Evolutionary conservation across 129 eudicot genomes (phyloP), one percentile per base, ranked within the genome.

Genomic region (Flaveria linearis): DNA sequence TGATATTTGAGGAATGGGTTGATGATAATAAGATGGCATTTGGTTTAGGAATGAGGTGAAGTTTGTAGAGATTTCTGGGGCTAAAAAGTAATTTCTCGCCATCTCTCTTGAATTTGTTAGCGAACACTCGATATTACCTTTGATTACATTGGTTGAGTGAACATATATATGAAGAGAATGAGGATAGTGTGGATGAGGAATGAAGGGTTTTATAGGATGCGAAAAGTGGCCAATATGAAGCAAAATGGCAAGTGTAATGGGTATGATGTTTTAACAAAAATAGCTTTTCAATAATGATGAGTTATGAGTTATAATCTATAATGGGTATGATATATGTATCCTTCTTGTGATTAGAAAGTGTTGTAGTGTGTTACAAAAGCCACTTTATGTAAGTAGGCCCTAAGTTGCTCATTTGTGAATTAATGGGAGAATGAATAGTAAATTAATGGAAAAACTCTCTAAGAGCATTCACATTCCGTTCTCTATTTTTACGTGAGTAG

Each of bases 201-300:
- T 85, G 88, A 66, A 79, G 77, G 86, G 83, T 73, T 87, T 87
- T 87, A 85, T 85, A 85, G 84, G 78, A 43, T 85, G 82, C 55
- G 82, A 75, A 70, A 76, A 84, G 75, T 79, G 78, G 72, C 74
- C 75, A 70, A 60, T 79, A 73, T 71, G 82, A 70, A 46, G 70
- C 73, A 64, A 56, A 56, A 65, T 71, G 69, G 66, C 26, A 36
- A 69, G 33, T 61, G 39, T 36, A 36, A 36, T 36, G 41, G 7
- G 7, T 67, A 16, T 82, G 80, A 78, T 81, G 72, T 61, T 76
- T 77, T 62, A 86, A 83, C 78, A 85, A 78, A 84, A 85, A 55
- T 71, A 77, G 86, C 41, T 36, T 36, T 5, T 36, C 89, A 83
- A 74, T 43, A 45, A 79, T 63, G 82, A 68, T 71, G 83, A 80